phyloP scores from a whole-genome alignment of 2,329 filamentous ascomycete genomes.

The Cladosporium sp. region DNA sequence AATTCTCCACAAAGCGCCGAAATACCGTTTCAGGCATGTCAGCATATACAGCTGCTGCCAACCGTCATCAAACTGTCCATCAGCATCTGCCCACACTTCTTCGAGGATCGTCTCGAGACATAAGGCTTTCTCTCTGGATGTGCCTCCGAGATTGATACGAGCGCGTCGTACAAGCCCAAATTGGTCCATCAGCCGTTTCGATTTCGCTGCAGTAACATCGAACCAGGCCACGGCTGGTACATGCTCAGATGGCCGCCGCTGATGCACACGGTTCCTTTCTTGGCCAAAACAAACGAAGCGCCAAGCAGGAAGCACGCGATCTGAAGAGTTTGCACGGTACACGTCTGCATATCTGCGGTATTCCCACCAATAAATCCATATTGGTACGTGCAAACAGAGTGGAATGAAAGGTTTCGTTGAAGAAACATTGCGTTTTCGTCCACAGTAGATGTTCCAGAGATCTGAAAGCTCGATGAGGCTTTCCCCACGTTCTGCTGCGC shows the following conservation, averaged over 20 bases:
- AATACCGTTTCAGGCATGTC: too few species aligned
- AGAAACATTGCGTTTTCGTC: background rate
- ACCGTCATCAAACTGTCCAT: background rate
- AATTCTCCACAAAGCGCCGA: background rate
- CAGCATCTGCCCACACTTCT: conserved; percentile 7
- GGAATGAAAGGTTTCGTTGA: background rate
- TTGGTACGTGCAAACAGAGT: too few species aligned
- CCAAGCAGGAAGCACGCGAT: too few species aligned
- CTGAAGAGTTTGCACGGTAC: too few species aligned
- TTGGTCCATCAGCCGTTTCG: background rate
- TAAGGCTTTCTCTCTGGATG: background rate
- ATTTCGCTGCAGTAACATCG: background rate
- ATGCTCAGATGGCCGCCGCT: too few species aligned
- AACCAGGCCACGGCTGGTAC: background rate
- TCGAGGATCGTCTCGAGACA: background rate
- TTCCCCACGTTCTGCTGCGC: background rate
- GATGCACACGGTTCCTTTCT: too few species aligned
- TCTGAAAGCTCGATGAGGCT: background rate
- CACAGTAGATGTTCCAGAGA: background rate
- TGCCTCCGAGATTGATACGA: background rate
- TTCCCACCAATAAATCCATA: too few species aligned
- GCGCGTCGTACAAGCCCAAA: background rate
- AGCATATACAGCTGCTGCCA: conserved; percentile 20
- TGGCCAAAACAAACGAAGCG: background rate
- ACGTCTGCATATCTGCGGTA: too few species aligned